phyloP scores from a whole-genome alignment of 345 rosid genomes.

The Brassica carinata region DNA sequence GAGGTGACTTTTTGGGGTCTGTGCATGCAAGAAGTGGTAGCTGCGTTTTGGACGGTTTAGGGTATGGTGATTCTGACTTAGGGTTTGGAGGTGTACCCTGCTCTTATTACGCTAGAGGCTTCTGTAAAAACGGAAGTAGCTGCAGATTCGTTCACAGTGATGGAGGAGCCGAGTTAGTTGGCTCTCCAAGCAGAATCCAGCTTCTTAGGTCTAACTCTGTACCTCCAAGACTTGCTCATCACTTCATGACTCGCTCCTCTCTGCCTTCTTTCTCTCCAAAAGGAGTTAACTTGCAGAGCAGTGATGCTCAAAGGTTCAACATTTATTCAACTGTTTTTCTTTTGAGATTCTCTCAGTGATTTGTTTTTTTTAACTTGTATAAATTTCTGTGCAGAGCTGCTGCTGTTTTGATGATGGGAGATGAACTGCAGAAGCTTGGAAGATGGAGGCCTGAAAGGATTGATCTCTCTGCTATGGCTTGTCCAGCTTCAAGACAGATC shows the following conservation, averaged over 20 bases:
- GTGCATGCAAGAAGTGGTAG: conserved; percentile 76
- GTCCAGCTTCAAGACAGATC: conserved; percentile 95
- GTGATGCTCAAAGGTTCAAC: conserved; percentile 67
- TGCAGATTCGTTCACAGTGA: conserved; percentile 84
- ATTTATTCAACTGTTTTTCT: neutral
- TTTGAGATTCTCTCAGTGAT: neutral
- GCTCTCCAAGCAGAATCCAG: conserved; percentile 82
- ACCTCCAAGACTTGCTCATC: conserved; percentile 66
- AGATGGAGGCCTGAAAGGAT: conserved; percentile 80
- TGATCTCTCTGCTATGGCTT: conserved; percentile 59
- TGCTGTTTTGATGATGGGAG: conserved; percentile 72
- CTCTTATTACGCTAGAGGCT: conserved; percentile 86
- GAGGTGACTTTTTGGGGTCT: conserved; percentile 48
- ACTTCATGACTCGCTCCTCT: conserved; percentile 53
- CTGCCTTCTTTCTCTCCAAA: conserved; percentile 78
- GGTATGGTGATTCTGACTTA: conserved; percentile 59
- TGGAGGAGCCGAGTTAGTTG: conserved; percentile 47
- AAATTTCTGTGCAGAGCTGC: conserved; percentile 49
- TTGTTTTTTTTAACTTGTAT: neutral
- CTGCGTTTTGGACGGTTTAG: conserved; percentile 64
- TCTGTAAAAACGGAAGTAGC: conserved; percentile 79
- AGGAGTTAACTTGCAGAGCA: conserved; percentile 59
- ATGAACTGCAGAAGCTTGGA: conserved; percentile 66
- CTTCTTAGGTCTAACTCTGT: conserved; percentile 83
- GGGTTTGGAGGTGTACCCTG: conserved; percentile 92